Conservation (phyloP, 306 rosid species). For the Pachyrhizus erosus region DNA sequence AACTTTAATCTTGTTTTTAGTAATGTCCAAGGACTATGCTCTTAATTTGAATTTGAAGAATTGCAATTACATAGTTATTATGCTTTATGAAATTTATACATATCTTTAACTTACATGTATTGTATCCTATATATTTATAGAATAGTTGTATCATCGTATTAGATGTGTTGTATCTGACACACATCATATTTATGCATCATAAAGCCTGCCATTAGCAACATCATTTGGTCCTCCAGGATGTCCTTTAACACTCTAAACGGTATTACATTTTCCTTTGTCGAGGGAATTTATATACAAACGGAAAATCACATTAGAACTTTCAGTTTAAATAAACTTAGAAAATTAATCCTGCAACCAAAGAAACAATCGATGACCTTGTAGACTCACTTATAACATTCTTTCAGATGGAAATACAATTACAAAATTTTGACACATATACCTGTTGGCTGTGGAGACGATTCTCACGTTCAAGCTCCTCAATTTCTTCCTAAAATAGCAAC, state of each 20-base stretch:
- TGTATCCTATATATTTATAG: not conserved
- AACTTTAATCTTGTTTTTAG: not conserved
- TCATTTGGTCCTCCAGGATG: not conserved
- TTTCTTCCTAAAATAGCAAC: constrained; percentile 79
- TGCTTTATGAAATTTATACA: not conserved
- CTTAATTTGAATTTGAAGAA: not conserved
- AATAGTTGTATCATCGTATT: not conserved
- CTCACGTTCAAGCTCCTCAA: constrained; percentile 97
- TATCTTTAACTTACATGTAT: not conserved
- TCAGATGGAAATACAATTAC: constrained; percentile 29
- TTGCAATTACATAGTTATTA: not conserved
- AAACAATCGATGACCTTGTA: constrained; percentile 8
- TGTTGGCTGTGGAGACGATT: constrained; percentile 96
- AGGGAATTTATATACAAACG: not conserved
- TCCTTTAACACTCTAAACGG: not conserved
- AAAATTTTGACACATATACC: constrained; percentile 55
- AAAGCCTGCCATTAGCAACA: not conserved
- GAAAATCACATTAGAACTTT: constrained; percentile 30
- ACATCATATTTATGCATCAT: not conserved
- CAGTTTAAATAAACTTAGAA: constrained; percentile 30
- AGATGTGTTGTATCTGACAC: no score
- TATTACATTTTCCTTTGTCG: not conserved
- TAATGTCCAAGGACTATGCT: not conserved
- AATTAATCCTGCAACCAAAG: constrained; percentile 9
- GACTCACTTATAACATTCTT: constrained; percentile 26